Percentiles rank a stretch among this genome's conserved stretches.
phyloP scores from a whole-genome alignment of 1,284 basidiomycete genomes.

The Puccinia coronata region DNA sequence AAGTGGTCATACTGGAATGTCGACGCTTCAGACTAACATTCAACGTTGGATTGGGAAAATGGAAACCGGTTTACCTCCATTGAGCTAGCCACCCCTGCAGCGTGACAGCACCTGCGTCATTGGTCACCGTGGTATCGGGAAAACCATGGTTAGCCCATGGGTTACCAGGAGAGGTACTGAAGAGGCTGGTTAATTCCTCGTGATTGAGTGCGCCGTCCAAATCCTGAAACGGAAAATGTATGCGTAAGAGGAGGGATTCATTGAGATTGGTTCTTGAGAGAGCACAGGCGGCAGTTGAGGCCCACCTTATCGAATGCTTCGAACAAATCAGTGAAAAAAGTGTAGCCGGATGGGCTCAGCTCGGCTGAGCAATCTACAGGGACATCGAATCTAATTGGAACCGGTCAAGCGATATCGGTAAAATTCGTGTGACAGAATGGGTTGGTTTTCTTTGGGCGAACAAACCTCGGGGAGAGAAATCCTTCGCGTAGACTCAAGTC shows the following conservation, averaged over 20 bases:
- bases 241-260: slow-evolving; percentile 3
- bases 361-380: slow-evolving; percentile 92
- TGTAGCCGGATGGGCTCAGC: slow-evolving; percentile 85
- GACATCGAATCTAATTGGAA: slow-evolving; percentile 74
- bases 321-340: slow-evolving; percentile 96
- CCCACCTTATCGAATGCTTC: slow-evolving; percentile 88
- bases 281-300: not conserved
- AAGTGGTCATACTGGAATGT: slow-evolving; percentile 80
- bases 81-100: slow-evolving; percentile 97
- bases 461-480: slow-evolving; percentile 75
- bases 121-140: slow-evolving; percentile 84
- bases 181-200: slow-evolving; percentile 82
- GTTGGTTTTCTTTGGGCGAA: slow-evolving; percentile 58
- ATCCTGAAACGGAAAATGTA: slow-evolving; percentile 63
- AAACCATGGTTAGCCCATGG: slow-evolving; percentile 85
- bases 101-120: slow-evolving; percentile 86
- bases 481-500: slow-evolving; percentile 84
- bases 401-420: slow-evolving; percentile 44
- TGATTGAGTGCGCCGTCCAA: slow-evolving; percentile 88
- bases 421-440: slow-evolving; percentile 2
- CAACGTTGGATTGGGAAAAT: not conserved
- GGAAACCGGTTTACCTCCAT: slow-evolving; percentile 73
- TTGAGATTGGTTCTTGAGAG: not conserved
- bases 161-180: slow-evolving; percentile 90
- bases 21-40: slow-evolving; percentile 25